Base-by-base conservation (phyloP, 371 early-diverging fungal species). In the Batkoa obscura region DNA sequence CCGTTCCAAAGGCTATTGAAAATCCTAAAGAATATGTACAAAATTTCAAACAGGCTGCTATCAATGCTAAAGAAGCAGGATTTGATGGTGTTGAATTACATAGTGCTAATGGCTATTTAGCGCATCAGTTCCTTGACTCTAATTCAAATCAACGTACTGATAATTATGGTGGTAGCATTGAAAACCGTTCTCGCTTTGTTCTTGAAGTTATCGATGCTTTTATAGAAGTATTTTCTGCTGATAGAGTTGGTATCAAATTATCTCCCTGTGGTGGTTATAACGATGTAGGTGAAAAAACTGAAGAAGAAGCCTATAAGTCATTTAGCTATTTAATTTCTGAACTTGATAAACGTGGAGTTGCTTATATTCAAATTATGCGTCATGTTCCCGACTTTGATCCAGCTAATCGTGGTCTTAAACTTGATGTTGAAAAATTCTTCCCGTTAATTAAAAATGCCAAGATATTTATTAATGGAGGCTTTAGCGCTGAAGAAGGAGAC, bases 21-120 rank as follows among this genome's bases (percentile, higher is more conserved):
- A 50, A 89, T 94, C 38, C 57, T 67, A 9, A 65, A 66, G 0
- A 50, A 78, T 15, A 67, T 72, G 10, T 60, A 72, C 35, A 73
- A 72, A 15, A 93, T 80, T 70, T 35, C 36, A 46, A 48, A 32
- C 47, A 36, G n/a, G 57, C 49, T 3, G 17, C 48, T 31, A 32
- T 47, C 8, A 47, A 57, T 41, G 57, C 57, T 6, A 57, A 49
- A n/a, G 37, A 23, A 31, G 71, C 72, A 5, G 81, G 75, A 1
- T 82, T 84, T 59, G 80, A 84, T 52, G 79, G 73, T 38, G 65
- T 84, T 3, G 79, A 83, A 56, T 66, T 86, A 33, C 84, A 84
- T 63, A 71, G 64, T 54, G 79, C 78, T 0, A 72, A 79, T 48
- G 80, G 81, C 1, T 80, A 75, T 62, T 64, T 83, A 50, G 45